Base-by-base conservation (phyloP, 2,329 filamentous ascomycete species). In the Pseudocercospora musae region DNA sequence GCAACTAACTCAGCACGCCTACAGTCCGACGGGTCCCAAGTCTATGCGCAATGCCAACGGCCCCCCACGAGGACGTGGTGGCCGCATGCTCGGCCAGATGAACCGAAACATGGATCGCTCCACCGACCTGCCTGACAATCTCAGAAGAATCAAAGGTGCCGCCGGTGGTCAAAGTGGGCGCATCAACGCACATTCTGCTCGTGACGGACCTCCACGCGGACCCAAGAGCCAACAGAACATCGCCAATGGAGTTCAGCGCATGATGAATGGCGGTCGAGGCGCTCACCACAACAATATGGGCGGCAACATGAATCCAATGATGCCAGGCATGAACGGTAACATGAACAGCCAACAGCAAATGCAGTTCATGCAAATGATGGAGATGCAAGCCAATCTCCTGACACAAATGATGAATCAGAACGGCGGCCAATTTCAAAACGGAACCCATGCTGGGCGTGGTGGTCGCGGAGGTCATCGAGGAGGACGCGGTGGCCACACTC, bases 11-110 rank as follows among this genome's bases (percentile, higher is more conserved):
- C 37, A 48, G 11, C 18, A 64, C 23, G 46, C 27, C 46, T 37
- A 62, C 72, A 97, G 94, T 73, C 95, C 95, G 9, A 98, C 92
- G 57, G 95, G 94, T 60, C 95, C 95, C 18, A 95, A 93, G 76
- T 92, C 93, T 33, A 96, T 98, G 92, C 90, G 95, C 72, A 91
- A 89, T 74, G 86, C 86, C 57, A 85, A 37, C 29, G 58, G 78
- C 74, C 58, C 77, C 71, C 62, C 73, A 63, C 73, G 77, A 69
- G 82, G 84, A 60, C 87, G 91, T 68, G 89, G 90, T 62, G 92
- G 92, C 75, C 87, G 91, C 65, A 87, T 97, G 82, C 82, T 97
- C 60, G 91, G 92, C 55, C 92, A 97, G 69, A 67, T 75, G 68
- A 73, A 74, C 59, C 91, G 91, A 72, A 87, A 88, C 13, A 88